Evolutionary conservation across 2,329 filamentous ascomycete species (phyloP).

Genomic region (Colletotrichum sp.): DNA sequence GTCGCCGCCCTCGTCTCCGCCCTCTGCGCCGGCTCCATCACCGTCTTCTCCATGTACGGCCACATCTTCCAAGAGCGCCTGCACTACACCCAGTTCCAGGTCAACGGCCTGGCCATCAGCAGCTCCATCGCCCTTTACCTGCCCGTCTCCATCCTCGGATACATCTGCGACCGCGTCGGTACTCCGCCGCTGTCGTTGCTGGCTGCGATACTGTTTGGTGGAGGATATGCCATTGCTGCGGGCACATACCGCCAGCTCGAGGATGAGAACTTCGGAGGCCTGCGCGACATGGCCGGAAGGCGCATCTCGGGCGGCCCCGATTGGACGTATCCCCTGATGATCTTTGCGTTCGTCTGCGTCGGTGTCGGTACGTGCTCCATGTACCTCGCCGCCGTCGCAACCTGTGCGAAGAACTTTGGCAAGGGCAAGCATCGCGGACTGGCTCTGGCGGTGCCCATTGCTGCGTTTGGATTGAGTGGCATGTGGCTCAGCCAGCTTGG

Average conservation of each 20-base stretch:
- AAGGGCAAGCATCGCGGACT: constrained; percentile 86
- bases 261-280: constrained; percentile 42
- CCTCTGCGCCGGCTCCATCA: constrained; percentile 89
- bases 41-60: constrained; percentile 92
- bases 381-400: constrained; percentile 91
- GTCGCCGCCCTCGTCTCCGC: constrained; percentile 58
- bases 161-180: constrained; percentile 87
- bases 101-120: constrained; percentile 88
- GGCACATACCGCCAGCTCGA: constrained; percentile 68
- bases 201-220: constrained; percentile 75
- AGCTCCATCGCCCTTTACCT: constrained; percentile 91
- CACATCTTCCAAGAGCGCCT: constrained; percentile 87
- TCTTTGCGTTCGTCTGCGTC: constrained; percentile 82
- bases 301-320: constrained; percentile 44
- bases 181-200: constrained; percentile 78
- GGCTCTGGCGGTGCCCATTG: constrained; percentile 88
- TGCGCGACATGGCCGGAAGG: constrained; percentile 18
- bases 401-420: constrained; percentile 98
- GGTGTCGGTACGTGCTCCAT: constrained; percentile 86
- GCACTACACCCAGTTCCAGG: constrained; percentile 88
- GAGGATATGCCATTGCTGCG: constrained; percentile 85
- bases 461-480: constrained; percentile 89
- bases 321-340: constrained; percentile 83
- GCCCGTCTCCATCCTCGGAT: constrained; percentile 88
- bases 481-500: constrained; percentile 96